phyloP scores from a whole-genome alignment of 1,139 yeast species.

The Pichia sp. region DNA sequence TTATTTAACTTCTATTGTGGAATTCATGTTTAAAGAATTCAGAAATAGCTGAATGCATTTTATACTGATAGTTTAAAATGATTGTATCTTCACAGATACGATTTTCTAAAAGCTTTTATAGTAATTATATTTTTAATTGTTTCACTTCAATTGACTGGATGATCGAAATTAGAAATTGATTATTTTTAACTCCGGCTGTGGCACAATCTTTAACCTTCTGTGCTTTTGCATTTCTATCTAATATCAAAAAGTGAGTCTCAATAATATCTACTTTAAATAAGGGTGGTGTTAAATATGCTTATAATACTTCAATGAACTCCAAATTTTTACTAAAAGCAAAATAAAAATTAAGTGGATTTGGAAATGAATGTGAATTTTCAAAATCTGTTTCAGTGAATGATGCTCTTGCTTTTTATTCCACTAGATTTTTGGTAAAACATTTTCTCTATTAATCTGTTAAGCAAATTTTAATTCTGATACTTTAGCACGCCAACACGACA shows the following conservation, averaged over 20 bases:
- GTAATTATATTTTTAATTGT: conserved; percentile 29
- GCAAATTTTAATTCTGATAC: background rate
- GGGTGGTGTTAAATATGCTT: conserved; percentile 66
- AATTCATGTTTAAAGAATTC: conserved; percentile 54
- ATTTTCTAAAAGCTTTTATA: conserved; percentile 22
- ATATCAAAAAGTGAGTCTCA: conserved; percentile 58
- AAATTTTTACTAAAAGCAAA: too few relatives aligned
- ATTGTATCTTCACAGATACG: background rate
- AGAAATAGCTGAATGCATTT: conserved; percentile 56
- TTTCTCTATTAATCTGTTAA: background rate
- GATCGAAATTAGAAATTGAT: background rate
- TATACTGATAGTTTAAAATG: background rate
- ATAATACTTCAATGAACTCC: conserved; percentile 22
- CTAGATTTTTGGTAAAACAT: too few relatives aligned
- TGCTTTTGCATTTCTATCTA: conserved; percentile 64
- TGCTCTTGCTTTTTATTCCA: too few relatives aligned
- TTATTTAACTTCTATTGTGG: conserved; percentile 49
- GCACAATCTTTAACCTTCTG: background rate
- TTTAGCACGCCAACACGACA: background rate
- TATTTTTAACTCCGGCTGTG: background rate
- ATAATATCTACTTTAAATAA: conserved; percentile 47
- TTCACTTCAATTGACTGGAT: conserved; percentile 46
- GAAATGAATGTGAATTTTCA: too few relatives aligned
- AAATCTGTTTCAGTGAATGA: too few relatives aligned
- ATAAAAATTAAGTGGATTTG: too few relatives aligned